Percentiles rank a stretch among this genome's conserved stretches.
phyloP scores from a whole-genome alignment of 306 rosid species.

The Dicorynia guianensis region DNA sequence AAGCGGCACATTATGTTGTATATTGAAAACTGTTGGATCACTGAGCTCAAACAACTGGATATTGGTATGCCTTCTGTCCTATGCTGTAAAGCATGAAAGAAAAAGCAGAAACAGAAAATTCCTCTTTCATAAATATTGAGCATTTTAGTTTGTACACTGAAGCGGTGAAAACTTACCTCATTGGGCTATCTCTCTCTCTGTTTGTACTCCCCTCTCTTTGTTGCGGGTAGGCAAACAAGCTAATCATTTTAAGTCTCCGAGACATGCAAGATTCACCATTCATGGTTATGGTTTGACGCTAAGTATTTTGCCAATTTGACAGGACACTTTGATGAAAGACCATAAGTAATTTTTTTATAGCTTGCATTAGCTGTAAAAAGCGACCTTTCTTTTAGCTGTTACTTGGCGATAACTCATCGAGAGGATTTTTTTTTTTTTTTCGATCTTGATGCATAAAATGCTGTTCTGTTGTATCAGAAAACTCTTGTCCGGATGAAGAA shows the following conservation, averaged over 20 bases:
- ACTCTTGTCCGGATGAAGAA: constrained; percentile 74
- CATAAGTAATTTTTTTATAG: background rate
- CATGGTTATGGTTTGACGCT: constrained; percentile 14
- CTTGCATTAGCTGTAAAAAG: constrained; percentile 14
- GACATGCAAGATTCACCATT: constrained; percentile 23
- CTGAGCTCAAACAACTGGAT: constrained; percentile 70
- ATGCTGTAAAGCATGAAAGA: constrained; percentile 35
- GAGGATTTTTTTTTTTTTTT: background rate
- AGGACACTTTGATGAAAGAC: constrained; percentile 4
- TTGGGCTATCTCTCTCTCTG: constrained; percentile 25
- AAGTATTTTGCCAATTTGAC: constrained; percentile 25
- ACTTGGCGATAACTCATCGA: constrained; percentile 13
- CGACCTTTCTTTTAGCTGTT: background rate
- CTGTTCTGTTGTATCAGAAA: constrained; percentile 73
- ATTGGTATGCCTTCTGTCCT: constrained; percentile 63
- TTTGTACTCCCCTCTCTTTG: background rate
- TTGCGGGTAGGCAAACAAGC: background rate
- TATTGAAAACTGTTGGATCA: constrained; percentile 75
- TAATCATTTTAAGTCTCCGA: constrained; percentile 2
- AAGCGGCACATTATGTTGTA: constrained; percentile 82
- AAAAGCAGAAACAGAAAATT: background rate
- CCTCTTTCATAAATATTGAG: constrained; percentile 7
- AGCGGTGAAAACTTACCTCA: constrained; percentile 3
- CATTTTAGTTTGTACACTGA: constrained; percentile 27
- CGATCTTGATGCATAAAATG: constrained; percentile 31